These are phyloP conservation scores for Podospora sp. DNA, from an alignment of 495 filamentous ascomycete genomes.

Conservation along the genomic window DNA sequence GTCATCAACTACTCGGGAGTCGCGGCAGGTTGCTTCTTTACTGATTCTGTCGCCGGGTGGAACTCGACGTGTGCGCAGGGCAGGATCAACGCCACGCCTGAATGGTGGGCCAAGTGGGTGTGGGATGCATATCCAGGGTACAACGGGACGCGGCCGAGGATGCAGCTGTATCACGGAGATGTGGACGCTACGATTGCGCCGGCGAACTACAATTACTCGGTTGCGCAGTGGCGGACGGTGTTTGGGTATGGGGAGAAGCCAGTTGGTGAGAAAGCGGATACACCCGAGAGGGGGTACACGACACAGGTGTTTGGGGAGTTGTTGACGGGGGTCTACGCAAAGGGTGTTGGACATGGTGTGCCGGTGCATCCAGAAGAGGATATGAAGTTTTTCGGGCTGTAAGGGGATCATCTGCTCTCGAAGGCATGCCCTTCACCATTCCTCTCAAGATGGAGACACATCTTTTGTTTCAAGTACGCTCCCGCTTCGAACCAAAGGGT, in stretches of 20 bases:
- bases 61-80: conserved; percentile 36
- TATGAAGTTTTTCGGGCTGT: neutral
- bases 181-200: neutral
- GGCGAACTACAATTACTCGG: neutral
- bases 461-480: too few relatives aligned
- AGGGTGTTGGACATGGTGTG: neutral
- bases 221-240: neutral
- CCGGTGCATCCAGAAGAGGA: neutral
- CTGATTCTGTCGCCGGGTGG: conserved; percentile 37
- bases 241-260: neutral
- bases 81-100: conserved; percentile 35
- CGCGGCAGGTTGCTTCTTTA: conserved; percentile 44
- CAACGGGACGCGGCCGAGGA: conserved; percentile 18
- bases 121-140: conserved; percentile 36
- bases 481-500: too few relatives aligned
- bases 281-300: neutral
- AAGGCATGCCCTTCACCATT: too few relatives aligned
- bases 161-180: neutral
- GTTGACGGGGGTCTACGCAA: neutral
- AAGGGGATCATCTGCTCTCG: too few relatives aligned
- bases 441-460: too few relatives aligned
- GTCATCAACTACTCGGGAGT: conserved; percentile 44
- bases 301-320: neutral
- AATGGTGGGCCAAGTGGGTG: conserved; percentile 46
- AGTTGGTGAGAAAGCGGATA: neutral